Conservation (phyloP, 2,329 filamentous ascomycete species). For the Trichoderma arundinaceum region DNA sequence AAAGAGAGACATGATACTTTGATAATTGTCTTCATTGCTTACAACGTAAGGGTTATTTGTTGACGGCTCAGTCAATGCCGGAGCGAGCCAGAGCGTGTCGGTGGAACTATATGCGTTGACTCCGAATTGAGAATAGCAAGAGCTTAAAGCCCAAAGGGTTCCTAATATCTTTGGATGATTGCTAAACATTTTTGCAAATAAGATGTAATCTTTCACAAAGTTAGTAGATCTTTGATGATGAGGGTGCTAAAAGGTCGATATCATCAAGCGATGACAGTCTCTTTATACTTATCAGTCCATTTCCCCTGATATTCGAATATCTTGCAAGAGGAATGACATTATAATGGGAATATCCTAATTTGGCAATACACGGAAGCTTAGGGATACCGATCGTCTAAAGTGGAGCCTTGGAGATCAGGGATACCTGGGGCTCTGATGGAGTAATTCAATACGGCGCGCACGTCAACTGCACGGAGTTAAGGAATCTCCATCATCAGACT, state of each 20-base stretch:
- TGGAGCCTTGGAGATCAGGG: not conserved
- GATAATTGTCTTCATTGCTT: not conserved
- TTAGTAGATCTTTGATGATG: no score
- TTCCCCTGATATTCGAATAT: not conserved
- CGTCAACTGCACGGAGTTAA: not conserved
- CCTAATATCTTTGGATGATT: not conserved
- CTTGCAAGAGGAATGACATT: not conserved
- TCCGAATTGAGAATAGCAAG: not conserved
- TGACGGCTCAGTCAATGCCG: not conserved
- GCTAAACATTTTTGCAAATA: not conserved
- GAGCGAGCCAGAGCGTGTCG: not conserved
- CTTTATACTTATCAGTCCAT: not conserved
- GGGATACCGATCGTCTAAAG: not conserved
- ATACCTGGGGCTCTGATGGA: not conserved
- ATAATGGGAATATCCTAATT: not conserved
- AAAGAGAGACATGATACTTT: no score
- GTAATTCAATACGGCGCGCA: not conserved
- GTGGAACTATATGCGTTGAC: no score
- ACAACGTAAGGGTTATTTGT: not conserved
- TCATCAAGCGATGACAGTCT: not conserved
- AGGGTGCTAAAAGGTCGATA: not conserved
- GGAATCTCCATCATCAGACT: not conserved
- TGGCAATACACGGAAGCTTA: conserved; percentile 1
- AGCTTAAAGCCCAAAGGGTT: not conserved
- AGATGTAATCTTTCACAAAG: not conserved